Evolutionary conservation across 148 eudicot species (phyloP).

Genomic region (Salicornia ramosissima): DNA sequence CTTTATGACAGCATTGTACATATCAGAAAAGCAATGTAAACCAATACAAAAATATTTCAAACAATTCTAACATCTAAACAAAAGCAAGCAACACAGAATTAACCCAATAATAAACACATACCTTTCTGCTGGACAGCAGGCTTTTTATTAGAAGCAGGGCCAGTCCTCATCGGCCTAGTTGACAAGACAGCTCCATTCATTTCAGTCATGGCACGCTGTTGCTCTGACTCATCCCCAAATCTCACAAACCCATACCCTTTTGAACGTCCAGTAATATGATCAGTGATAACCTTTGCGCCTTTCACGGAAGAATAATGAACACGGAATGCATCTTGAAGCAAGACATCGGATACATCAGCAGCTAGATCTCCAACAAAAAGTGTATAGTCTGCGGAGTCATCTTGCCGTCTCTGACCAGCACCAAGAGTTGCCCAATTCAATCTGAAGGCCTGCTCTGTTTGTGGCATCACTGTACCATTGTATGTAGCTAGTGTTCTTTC

Average conservation of each 20-base stretch:
- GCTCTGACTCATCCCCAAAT: constrained; percentile 90
- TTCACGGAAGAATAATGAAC: constrained; percentile 66
- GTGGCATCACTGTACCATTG: constrained; percentile 80
- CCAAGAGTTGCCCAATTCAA: constrained; percentile 93
- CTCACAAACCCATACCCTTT: constrained; percentile 98
- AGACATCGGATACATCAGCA: constrained; percentile 79
- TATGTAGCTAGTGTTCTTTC: constrained; percentile 57
- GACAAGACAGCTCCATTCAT: constrained; percentile 85
- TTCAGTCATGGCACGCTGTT: constrained; percentile 83
- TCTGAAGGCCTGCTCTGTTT: constrained; percentile 67
- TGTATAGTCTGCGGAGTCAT: constrained; percentile 71
- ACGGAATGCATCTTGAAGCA: constrained; percentile 81
- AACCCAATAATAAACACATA: constrained; percentile 25
- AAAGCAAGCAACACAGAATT: constrained; percentile 19
- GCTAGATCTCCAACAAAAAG: constrained; percentile 98
- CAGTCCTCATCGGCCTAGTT: constrained; percentile 86
- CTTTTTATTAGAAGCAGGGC: constrained; percentile 91
- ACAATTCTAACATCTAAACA: constrained; percentile 12
- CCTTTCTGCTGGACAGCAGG: constrained; percentile 69
- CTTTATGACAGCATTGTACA: constrained; percentile 26
- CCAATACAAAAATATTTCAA: constrained; percentile 21
- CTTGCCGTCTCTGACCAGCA: constrained; percentile 81
- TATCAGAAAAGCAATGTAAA: constrained; percentile 29
- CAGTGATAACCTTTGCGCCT: constrained; percentile 94
- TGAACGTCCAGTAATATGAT: constrained; percentile 73